phyloP scores from a whole-genome alignment of 176 grass and related monocot genomes.

The Paspalum notatum region DNA sequence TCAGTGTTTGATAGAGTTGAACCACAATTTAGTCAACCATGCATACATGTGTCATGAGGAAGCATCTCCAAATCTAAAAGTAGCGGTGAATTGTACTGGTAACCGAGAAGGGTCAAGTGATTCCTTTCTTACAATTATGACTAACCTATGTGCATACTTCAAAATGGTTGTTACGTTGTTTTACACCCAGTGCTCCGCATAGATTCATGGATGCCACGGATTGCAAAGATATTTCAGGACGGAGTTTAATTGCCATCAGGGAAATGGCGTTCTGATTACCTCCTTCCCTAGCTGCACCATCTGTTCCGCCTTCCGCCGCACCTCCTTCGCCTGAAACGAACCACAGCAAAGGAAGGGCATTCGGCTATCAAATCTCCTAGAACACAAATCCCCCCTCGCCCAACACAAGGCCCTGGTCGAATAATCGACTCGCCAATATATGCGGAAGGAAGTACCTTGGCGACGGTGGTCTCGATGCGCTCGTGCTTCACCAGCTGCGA shows the following conservation, averaged over 20 bases:
- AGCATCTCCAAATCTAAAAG: neutral
- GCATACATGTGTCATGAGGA: neutral
- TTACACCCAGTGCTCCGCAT: neutral
- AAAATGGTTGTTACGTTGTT: neutral
- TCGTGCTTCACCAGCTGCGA: slow-evolving; percentile 99
- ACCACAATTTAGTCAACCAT: neutral
- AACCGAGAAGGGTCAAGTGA: neutral
- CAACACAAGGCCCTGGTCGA: neutral
- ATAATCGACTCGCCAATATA: slow-evolving; percentile 32
- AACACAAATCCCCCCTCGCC: neutral
- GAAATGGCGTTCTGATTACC: slow-evolving; percentile 20
- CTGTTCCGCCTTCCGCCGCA: slow-evolving; percentile 84
- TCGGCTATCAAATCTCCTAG: neutral
- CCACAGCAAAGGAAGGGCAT: neutral
- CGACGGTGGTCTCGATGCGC: slow-evolving; percentile 86
- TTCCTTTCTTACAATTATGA: neutral
- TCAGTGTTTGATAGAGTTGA: neutral
- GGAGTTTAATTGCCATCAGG: neutral
- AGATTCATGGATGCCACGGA: neutral
- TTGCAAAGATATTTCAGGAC: neutral
- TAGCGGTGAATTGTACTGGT: neutral
- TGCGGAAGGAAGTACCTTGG: slow-evolving; percentile 54
- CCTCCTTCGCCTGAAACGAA: slow-evolving; percentile 86
- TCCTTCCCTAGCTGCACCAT: slow-evolving; percentile 98
- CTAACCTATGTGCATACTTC: neutral